Evolutionary conservation across 192 early-diverging fungal species (phyloP), one percentile per base, ranked within the genome.

Genomic region (Podila minutissima): DNA sequence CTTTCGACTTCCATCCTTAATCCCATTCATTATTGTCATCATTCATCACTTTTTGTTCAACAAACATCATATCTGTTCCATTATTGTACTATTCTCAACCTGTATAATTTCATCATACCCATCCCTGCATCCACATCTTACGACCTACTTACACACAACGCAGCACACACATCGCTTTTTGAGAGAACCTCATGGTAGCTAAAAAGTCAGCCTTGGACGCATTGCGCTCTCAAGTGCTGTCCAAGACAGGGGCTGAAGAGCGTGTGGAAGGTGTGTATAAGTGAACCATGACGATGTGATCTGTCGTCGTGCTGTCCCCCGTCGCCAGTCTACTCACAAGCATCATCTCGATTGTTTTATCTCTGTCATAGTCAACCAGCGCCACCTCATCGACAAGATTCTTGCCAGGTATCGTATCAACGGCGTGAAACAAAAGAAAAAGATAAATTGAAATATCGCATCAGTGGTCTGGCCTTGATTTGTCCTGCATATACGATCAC

Each of bases 311-410:
- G 33, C 7, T 51, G 7, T 13, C 53, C 10, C 28, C 12, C 0
- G 17, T 22, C 24, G 4, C 10, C 35, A 26, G n/a, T 26, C 15
- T 28, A 29, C 13, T 59, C 22, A 48, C 46, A 24, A 15, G 20
- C 31, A 33, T 20, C 12, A 41, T 19, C 35, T 65, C 28, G 7
- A 32, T 31, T 20, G 37, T 19, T 69, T 33, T 46, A 50, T 49
- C 50, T 35, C 31, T 61, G 3, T 41, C 49, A 74, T 88, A 86
- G 95, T 96, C 1, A 97, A 97, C 84, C 95, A 96, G 78, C 85
- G 96, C 20, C 93, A 95, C 83, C 85, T 97, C 26, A 95, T 97
- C 72, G 96, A 97, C 78, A 97, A 97, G 86, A 95, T 96, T 49
- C 85, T 97, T 9, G 94, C 94, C 17, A 83, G 91, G 85, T 88